Evolutionary conservation across 306 rosid genomes (phyloP), one percentile per base, ranked within the genome.

Genomic region (Casuarina cunninghamiana): DNA sequence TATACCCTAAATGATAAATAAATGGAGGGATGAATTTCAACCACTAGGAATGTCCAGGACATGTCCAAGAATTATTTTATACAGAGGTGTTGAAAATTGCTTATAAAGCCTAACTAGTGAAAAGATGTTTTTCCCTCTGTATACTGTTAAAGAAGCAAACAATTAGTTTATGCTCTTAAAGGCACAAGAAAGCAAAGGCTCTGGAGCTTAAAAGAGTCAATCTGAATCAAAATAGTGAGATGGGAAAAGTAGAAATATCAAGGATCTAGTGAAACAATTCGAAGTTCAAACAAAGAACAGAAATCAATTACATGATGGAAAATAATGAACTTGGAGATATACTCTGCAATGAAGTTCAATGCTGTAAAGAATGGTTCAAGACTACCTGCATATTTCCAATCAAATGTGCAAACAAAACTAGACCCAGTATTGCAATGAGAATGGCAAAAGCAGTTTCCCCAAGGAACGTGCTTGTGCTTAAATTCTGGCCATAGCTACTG

Each of bases 371-470:
- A 62, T 3, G 16, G 69, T 62, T n/a, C 5, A 21, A 61, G 37
- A 43, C 6, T 86, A 89, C 98, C 98, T 94, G 98, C 98, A 94
- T 92, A 78, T 94, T 94, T 74, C 98, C 98, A 26, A 26, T 26
- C 32, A 26, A 26, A 26, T 26, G 32, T 26, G 32, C 32, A 26
- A 26, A 26, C 32, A 53, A 94, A 80, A 94, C 94, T 76, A 94
- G 79, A 75, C 97, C 97, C 73, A 94, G 50, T 69, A 88, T 90
- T 69, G 94, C 89, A 75, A 94, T 85, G 76, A 92, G 86, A 79
- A 92, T 89, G 50, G 96, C 94, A 83, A 94, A 94, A 42, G 88
- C 69, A 82, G 98, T 92, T 81, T 94, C 98, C 81, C 94, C 80
- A 39, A 92, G 70, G 66, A 78, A 92, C 10, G 94, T 90, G 84